Conservation (phyloP, 176 grass and related monocot species). For the Ampelocalamus luodianensis region DNA sequence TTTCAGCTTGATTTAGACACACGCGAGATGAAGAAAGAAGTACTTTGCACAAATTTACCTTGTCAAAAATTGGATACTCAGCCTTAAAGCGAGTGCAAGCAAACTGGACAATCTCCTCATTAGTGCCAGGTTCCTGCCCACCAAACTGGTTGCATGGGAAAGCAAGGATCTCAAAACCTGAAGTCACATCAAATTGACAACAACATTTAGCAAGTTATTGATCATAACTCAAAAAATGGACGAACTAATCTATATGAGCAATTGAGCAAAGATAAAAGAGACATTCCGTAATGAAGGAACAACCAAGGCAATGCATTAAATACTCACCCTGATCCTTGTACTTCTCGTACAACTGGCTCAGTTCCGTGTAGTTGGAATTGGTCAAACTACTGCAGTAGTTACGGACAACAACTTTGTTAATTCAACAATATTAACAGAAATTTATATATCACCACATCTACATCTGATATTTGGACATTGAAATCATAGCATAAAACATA, state of each 20-base stretch:
- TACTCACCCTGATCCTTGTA: conserved; percentile 69
- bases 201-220: conserved; percentile 13
- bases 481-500: conserved; percentile 3
- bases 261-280: background rate
- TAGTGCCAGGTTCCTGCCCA: conserved; percentile 81
- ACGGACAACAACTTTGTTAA: conserved; percentile 31
- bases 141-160: conserved; percentile 97
- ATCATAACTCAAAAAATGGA: conserved; percentile 7
- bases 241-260: conserved; percentile 6
- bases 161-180: conserved; percentile 90
- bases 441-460: conserved; percentile 15
- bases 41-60: conserved; percentile 47
- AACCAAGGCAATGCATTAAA: background rate
- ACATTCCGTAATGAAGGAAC: conserved; percentile 10
- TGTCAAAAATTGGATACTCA: conserved; percentile 89
- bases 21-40: background rate
- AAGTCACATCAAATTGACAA: conserved; percentile 27
- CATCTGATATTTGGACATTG: background rate
- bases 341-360: conserved; percentile 68
- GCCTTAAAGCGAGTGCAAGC: conserved; percentile 91
- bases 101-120: conserved; percentile 86
- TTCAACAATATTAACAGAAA: background rate
- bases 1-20: conserved; percentile 3
- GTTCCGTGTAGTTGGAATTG: conserved; percentile 79
- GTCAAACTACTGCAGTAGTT: conserved; percentile 64